Evolutionary conservation across 1,139 yeast genomes (phyloP).

Genomic region (Hemisphaericaspora lyxosophila): DNA sequence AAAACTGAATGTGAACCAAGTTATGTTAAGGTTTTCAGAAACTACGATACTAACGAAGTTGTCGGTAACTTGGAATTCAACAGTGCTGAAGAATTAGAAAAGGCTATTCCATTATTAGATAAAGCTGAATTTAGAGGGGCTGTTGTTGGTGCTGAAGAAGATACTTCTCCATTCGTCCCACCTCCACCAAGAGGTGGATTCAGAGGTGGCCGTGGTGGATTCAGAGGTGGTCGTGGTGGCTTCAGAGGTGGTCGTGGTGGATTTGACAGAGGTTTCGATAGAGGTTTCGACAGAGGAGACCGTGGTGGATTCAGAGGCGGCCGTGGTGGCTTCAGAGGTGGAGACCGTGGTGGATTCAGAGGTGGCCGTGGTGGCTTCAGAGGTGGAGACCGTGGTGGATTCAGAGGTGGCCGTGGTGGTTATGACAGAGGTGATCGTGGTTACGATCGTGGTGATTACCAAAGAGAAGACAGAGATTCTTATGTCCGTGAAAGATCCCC

Average conservation of each 20-base stretch:
- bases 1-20: slow-evolving; percentile 64
- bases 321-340: slow-evolving; percentile 32
- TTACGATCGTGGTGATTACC: slow-evolving; percentile 27
- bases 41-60: slow-evolving; percentile 58
- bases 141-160: slow-evolving; percentile 69
- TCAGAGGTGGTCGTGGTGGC: slow-evolving; percentile 43
- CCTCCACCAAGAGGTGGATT: slow-evolving; percentile 54
- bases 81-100: slow-evolving; percentile 69
- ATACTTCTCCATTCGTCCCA: slow-evolving; percentile 75
- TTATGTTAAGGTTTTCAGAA: slow-evolving; percentile 70
- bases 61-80: slow-evolving; percentile 78
- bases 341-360: slow-evolving; percentile 37
- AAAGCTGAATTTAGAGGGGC: slow-evolving; percentile 72
- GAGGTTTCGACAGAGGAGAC: slow-evolving; percentile 42
- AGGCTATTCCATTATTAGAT: slow-evolving; percentile 66
- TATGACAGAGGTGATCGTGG: slow-evolving; percentile 32
- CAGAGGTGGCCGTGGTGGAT: slow-evolving; percentile 31
- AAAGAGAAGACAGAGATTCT: slow-evolving; percentile 41
- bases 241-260: slow-evolving; percentile 37
- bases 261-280: slow-evolving; percentile 34
- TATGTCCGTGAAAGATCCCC: slow-evolving; percentile 52
- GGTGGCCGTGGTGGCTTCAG: slow-evolving; percentile 38
- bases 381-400: slow-evolving; percentile 35
- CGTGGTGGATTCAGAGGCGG: slow-evolving; percentile 40
- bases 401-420: slow-evolving; percentile 28